Evolutionary conservation across 2,329 filamentous ascomycete species (phyloP).

Genomic region (Colletotrichum sp.): DNA sequence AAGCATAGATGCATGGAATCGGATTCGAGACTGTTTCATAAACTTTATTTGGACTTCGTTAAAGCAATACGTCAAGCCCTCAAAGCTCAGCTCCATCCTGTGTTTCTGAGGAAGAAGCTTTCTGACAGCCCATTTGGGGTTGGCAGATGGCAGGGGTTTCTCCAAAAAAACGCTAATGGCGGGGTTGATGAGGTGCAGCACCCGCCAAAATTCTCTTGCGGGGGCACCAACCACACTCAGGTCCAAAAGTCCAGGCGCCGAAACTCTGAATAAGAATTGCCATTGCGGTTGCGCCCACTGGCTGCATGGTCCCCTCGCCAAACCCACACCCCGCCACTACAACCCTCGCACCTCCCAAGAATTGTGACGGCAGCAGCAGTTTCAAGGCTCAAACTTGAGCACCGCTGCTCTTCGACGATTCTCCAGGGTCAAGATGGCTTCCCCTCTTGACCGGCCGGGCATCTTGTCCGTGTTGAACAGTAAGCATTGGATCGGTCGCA

Average conservation of each 20-base stretch:
- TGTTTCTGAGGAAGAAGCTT: neutral
- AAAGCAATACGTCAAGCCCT: neutral
- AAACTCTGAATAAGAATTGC: conserved; percentile 13
- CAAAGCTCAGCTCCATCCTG: neutral
- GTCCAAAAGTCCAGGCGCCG: neutral
- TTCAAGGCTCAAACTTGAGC: conserved; percentile 4
- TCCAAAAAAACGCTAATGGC: conserved; percentile 14
- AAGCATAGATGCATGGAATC: neutral
- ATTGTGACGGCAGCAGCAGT: neutral
- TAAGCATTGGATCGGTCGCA: neutral
- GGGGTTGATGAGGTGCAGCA: conserved; percentile 16
- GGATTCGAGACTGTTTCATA: neutral
- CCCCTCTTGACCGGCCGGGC: neutral
- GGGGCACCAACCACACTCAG: conserved; percentile 6
- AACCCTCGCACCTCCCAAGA: neutral
- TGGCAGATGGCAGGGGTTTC: neutral
- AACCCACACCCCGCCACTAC: conserved; percentile 9
- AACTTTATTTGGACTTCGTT: neutral
- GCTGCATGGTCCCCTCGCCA: neutral
- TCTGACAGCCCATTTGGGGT: neutral
- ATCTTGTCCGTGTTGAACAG: conserved; percentile 9
- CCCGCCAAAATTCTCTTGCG: conserved; percentile 15
- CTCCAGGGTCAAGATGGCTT: neutral
- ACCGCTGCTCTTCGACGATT: neutral
- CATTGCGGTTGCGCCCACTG: conserved; percentile 14